phyloP scores from a whole-genome alignment of 345 rosid genomes.

The Lepidium didymum region DNA sequence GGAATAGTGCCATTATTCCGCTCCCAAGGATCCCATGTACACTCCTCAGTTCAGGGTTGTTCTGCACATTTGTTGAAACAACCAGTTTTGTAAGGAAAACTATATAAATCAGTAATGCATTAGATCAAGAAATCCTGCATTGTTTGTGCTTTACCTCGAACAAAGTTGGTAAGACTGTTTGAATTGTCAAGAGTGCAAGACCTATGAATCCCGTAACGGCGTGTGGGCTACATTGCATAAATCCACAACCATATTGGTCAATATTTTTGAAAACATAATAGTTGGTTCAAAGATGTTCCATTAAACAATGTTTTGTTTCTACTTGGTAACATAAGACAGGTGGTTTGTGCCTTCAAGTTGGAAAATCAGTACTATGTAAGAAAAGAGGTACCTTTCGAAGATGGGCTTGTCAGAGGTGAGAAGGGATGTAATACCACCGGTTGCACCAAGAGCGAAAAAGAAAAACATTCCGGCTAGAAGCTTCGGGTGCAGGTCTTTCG shows the following conservation, averaged over 20 bases:
- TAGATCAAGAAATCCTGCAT: neutral
- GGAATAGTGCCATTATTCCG: conserved; percentile 81
- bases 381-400: conserved; percentile 50
- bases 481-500: conserved; percentile 90
- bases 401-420: conserved; percentile 83
- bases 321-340: neutral
- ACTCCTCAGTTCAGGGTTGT: conserved; percentile 69
- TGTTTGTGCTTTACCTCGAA: conserved; percentile 53
- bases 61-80: conserved; percentile 38
- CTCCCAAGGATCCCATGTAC: conserved; percentile 89
- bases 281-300: neutral
- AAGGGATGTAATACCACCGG: conserved; percentile 79
- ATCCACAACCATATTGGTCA: neutral
- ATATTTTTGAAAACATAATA: neutral
- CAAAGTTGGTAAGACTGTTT: conserved; percentile 60
- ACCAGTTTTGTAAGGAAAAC: neutral
- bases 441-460: conserved; percentile 93
- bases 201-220: conserved; percentile 78
- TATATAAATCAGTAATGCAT: neutral
- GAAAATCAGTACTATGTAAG: neutral
- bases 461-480: conserved; percentile 90
- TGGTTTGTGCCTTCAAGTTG: no score
- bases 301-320: neutral
- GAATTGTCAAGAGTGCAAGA: conserved; percentile 66
- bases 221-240: conserved; percentile 61